A percentile compares a stretch with the other conserved stretches of the same genome.
Evolutionary conservation across 805 yeast genomes (phyloP).

Genomic region (Hanseniaspora jakobsenii): DNA sequence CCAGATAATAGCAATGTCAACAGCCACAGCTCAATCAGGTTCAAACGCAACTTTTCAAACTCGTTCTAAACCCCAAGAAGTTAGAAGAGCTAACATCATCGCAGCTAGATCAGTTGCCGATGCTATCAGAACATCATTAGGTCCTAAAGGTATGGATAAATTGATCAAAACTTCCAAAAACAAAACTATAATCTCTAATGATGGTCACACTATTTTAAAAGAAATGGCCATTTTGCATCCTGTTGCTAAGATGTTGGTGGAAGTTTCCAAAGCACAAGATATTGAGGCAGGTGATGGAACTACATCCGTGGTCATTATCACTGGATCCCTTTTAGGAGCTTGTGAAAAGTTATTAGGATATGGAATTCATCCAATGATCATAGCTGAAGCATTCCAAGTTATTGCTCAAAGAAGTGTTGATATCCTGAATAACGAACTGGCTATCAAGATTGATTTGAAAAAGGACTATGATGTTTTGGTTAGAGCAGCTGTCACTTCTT

Average conservation of each 20-base stretch:
- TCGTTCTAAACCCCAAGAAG: conserved; percentile 91
- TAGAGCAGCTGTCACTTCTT: conserved; percentile 88
- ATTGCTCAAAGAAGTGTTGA: conserved; percentile 79
- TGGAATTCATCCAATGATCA: conserved; percentile 91
- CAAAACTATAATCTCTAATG: conserved; percentile 88
- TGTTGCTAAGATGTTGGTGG: conserved; percentile 96
- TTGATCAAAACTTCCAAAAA: conserved; percentile 93
- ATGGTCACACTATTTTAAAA: conserved; percentile 91
- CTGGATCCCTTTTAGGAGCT: conserved; percentile 90
- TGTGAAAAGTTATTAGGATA: conserved; percentile 80
- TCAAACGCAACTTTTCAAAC: conserved; percentile 84
- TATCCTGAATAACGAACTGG: conserved; percentile 63
- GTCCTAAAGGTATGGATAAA: conserved; percentile 99
- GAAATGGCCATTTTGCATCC: conserved; percentile 99
- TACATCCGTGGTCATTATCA: conserved; percentile 87
- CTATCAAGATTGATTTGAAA: conserved; percentile 57
- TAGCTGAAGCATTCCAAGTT: conserved; percentile 84
- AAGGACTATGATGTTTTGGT: conserved; percentile 70
- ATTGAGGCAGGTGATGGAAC: conserved; percentile 99
- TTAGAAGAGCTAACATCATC: conserved; percentile 71
- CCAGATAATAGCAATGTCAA: conserved; percentile 23
- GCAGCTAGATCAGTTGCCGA: conserved; percentile 94
- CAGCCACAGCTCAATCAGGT: conserved; percentile 27
- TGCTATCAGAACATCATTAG: conserved; percentile 87
- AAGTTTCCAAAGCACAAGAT: conserved; percentile 94